Conservation (phyloP, 345 rosid species). For the Cardamine occulta region DNA sequence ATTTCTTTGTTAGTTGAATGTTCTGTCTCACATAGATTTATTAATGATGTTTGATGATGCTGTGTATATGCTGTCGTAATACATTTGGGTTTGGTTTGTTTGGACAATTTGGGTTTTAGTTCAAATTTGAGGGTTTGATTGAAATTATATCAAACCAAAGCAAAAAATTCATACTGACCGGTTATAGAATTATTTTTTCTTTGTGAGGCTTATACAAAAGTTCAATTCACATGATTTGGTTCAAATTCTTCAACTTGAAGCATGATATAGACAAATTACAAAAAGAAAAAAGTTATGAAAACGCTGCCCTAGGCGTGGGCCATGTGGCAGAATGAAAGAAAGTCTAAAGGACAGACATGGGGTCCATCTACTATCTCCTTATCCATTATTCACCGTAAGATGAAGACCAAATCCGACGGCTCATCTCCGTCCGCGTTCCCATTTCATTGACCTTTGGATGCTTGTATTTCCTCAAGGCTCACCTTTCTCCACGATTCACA, state of each 20-base stretch:
- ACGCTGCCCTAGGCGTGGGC: conserved; percentile 13
- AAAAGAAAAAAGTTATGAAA: neutral
- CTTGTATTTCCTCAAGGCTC: conserved; percentile 49
- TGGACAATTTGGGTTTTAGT: neutral
- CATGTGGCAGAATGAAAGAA: conserved; percentile 36
- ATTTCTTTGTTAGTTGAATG: neutral
- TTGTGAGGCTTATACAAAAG: too few species aligned
- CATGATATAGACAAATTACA: neutral
- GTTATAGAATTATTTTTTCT: too few species aligned
- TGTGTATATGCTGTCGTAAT: neutral
- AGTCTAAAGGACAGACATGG: conserved; percentile 28
- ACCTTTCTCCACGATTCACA: conserved; percentile 52
- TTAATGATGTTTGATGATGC: neutral
- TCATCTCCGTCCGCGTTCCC: conserved; percentile 46
- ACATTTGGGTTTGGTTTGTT: neutral
- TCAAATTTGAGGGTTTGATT: too few species aligned
- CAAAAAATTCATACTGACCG: neutral
- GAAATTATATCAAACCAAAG: neutral
- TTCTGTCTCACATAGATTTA: neutral
- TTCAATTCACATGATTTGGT: too few species aligned
- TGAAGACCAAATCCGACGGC: conserved; percentile 35
- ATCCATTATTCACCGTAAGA: conserved; percentile 47
- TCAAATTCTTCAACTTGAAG: too few species aligned
- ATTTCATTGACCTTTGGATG: conserved; percentile 49
- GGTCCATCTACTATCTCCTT: conserved; percentile 19